Percentiles rank a stretch among this genome's conserved stretches.
Conservation (phyloP, 1,284 basidiomycete species). For the Porodaedalea pini region DNA sequence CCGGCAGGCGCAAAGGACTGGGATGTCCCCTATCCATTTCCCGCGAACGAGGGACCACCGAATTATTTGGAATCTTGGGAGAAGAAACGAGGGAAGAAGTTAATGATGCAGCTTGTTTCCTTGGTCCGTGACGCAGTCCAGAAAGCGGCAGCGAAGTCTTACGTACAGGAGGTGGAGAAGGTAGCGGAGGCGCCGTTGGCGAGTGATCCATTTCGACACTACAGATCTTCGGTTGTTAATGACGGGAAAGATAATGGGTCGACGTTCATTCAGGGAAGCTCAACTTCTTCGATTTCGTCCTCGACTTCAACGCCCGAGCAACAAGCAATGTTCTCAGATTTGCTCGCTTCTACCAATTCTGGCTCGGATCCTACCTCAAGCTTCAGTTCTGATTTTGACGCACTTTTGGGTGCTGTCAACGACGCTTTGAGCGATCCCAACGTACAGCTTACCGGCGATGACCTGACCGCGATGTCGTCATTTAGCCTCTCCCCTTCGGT, state of each 20-base stretch:
- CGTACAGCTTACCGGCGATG: slow-evolving; percentile 1
- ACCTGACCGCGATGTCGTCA: slow-evolving; percentile 9
- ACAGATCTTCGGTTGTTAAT: background rate
- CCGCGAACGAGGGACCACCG: slow-evolving; percentile 61
- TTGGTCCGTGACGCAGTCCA: slow-evolving; percentile 56
- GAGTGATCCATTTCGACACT: background rate
- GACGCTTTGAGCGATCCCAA: slow-evolving; percentile 2
- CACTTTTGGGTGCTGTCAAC: slow-evolving; percentile 12
- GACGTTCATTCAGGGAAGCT: background rate
- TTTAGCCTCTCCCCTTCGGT: background rate
- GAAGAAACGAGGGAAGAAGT: slow-evolving; percentile 52
- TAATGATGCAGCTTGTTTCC: slow-evolving; percentile 57
- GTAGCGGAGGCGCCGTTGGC: background rate
- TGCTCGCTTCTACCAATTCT: background rate
- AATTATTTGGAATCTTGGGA: slow-evolving; percentile 61
- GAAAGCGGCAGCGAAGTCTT: slow-evolving; percentile 48
- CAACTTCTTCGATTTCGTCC: background rate
- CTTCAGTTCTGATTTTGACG: slow-evolving; percentile 5
- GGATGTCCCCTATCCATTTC: slow-evolving; percentile 76
- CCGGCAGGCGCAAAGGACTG: slow-evolving; percentile 75
- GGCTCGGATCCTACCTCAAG: background rate
- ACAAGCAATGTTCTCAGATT: background rate
- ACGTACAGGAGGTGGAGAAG: slow-evolving; percentile 29
- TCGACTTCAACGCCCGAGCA: background rate
- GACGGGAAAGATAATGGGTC: background rate